Conservation (phyloP, 768 basidiomycete species). For the Termitomyces sp. region DNA sequence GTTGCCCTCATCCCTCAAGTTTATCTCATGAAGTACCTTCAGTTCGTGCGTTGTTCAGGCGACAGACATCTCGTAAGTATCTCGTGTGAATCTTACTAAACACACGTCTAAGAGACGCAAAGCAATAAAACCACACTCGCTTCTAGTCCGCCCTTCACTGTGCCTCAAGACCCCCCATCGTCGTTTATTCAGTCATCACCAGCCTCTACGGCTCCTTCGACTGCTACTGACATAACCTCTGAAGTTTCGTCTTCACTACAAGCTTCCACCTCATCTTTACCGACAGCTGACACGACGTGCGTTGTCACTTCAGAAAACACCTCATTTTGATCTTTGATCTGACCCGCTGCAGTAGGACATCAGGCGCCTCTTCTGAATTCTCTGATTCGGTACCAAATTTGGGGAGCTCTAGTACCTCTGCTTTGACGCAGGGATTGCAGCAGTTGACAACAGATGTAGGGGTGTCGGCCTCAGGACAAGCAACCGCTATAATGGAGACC, state of each 20-base stretch:
- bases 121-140: conserved; percentile 5
- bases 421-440: neutral
- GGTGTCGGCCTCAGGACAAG: neutral
- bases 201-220: neutral
- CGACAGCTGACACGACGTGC: neutral
- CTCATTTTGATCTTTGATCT: neutral
- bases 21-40: neutral
- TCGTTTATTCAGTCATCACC: neutral
- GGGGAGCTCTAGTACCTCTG: neutral
- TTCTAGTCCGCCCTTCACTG: neutral
- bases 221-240: neutral
- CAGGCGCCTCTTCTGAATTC: neutral
- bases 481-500: neutral
- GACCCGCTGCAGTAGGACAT: neutral
- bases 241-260: neutral
- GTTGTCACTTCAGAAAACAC: neutral
- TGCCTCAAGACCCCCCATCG: neutral
- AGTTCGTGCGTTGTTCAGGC: conserved; percentile 7
- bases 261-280: neutral
- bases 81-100: neutral
- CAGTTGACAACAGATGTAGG: neutral
- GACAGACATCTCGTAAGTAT: conserved; percentile 1
- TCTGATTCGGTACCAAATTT: neutral
- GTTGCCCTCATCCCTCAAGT: neutral
- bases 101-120: neutral